Evolutionary conservation across 192 early-diverging fungal species (phyloP).

Genomic region (Coemansia sp.): DNA sequence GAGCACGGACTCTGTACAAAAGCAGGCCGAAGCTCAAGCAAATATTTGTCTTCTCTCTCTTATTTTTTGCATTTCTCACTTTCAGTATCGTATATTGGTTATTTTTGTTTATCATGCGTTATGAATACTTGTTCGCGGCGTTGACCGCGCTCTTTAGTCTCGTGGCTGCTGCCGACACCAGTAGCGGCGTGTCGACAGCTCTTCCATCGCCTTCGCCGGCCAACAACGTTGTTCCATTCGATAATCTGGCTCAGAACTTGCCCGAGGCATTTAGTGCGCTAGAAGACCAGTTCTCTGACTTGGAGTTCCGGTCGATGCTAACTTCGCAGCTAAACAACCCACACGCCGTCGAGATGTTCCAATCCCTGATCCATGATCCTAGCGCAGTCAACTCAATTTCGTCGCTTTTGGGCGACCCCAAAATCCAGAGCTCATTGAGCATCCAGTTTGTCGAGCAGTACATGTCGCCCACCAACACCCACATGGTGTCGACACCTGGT

Average conservation of each 20-base stretch:
- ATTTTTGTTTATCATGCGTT: background rate
- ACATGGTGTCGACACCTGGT: background rate
- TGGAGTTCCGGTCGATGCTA: slow-evolving; percentile 41
- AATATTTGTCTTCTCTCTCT: background rate
- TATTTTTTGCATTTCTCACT: background rate
- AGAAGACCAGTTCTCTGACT: slow-evolving; percentile 43
- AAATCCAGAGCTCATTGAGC: slow-evolving; percentile 51
- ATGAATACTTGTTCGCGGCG: background rate
- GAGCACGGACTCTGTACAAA: background rate
- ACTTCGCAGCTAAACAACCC: slow-evolving; percentile 54
- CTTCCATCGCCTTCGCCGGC: background rate
- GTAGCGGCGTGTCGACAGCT: slow-evolving; percentile 1
- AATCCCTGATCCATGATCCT: slow-evolving; percentile 51
- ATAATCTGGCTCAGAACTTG: slow-evolving; percentile 49
- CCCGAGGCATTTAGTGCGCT: slow-evolving; percentile 51
- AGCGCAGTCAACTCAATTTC: slow-evolving; percentile 50
- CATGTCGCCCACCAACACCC: slow-evolving; percentile 13
- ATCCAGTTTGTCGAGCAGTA: slow-evolving; percentile 51
- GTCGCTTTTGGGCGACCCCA: slow-evolving; percentile 40
- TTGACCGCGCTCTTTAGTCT: background rate
- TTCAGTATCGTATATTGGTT: background rate
- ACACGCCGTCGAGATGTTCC: slow-evolving; percentile 53
- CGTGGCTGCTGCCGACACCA: slow-evolving; percentile 10
- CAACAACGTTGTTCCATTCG: slow-evolving; percentile 38
- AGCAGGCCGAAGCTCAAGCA: background rate